phyloP scores from a whole-genome alignment of 768 basidiomycete genomes.

The Russula sp. region DNA sequence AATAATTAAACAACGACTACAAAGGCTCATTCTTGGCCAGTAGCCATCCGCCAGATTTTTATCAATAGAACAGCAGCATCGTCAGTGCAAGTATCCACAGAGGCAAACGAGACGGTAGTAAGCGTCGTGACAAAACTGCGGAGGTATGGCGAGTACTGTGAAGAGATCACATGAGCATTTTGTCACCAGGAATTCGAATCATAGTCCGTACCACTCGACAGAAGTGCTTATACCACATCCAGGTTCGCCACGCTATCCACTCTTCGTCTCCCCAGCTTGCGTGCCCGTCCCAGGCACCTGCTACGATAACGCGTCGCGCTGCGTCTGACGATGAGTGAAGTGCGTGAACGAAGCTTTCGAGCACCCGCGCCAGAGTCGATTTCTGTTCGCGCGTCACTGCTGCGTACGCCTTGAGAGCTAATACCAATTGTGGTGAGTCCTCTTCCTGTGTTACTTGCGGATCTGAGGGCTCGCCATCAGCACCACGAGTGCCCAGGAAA shows the following conservation, averaged over 20 bases:
- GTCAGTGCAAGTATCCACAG: conserved; percentile 52
- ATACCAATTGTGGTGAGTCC: conserved; percentile 64
- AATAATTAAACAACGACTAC: not conserved
- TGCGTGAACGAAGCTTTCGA: conserved; percentile 64
- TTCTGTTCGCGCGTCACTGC: conserved; percentile 75
- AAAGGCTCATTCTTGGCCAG: conserved; percentile 42
- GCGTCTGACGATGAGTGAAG: conserved; percentile 36
- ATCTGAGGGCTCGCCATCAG: conserved; percentile 1
- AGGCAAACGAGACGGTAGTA: conserved; percentile 59
- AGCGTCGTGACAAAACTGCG: conserved; percentile 69
- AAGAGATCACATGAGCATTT: not conserved
- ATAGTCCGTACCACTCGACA: conserved; percentile 59
- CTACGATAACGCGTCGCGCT: conserved; percentile 52
- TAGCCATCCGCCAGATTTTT: conserved; percentile 66
- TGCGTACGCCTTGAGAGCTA: conserved; percentile 67
- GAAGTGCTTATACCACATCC: conserved; percentile 91
- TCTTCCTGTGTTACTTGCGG: conserved; percentile 42
- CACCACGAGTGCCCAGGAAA: not conserved
- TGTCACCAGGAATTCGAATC: not conserved
- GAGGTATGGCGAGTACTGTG: conserved; percentile 73
- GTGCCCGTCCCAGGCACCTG: conserved; percentile 66
- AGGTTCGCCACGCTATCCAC: conserved; percentile 83
- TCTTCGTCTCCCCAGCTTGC: conserved; percentile 63
- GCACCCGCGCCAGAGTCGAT: conserved; percentile 58
- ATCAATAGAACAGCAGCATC: conserved; percentile 53